Percentiles rank a stretch among this genome's conserved stretches.
These are phyloP conservation scores for Phytopythium montanum DNA, from an alignment of 352 stramenopile genomes.

Conservation along the genomic window DNA sequence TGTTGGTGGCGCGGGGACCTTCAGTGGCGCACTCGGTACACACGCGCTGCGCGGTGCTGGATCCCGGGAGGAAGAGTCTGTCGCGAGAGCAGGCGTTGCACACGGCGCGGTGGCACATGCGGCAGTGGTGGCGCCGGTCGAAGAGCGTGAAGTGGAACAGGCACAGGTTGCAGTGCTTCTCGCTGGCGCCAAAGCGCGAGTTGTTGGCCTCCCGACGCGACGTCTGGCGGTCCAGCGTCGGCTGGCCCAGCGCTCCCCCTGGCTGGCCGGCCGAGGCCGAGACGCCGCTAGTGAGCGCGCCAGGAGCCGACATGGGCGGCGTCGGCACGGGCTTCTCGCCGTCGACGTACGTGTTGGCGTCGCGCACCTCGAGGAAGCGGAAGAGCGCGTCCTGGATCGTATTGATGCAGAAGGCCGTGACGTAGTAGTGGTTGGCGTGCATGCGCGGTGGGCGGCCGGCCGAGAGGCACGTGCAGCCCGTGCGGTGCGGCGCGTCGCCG, in stretches of 20 bases:
- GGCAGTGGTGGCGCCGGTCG: constrained; percentile 85
- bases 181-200: constrained; percentile 64
- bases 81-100: constrained; percentile 87
- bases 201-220: constrained; percentile 50
- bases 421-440: constrained; percentile 86
- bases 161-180: constrained; percentile 89
- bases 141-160: constrained; percentile 90
- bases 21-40: constrained; percentile 86
- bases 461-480: constrained; percentile 79
- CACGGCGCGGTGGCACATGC: constrained; percentile 85
- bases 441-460: constrained; percentile 59
- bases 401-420: constrained; percentile 86
- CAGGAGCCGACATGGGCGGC: constrained; percentile 46
- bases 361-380: constrained; percentile 73
- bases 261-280: background rate
- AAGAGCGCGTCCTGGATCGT: constrained; percentile 86
- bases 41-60: constrained; percentile 84
- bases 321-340: constrained; percentile 64
- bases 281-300: constrained; percentile 21
- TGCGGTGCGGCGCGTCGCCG: constrained; percentile 77
- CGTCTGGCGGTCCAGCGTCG: constrained; percentile 52
- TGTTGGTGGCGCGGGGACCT: constrained; percentile 54
- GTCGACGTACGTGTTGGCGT: constrained; percentile 77
- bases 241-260: constrained; percentile 2
- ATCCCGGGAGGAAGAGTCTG: constrained; percentile 77